Evolutionary conservation across 116 monocot genomes (phyloP).

Genomic region (Posidonia oceanica): DNA sequence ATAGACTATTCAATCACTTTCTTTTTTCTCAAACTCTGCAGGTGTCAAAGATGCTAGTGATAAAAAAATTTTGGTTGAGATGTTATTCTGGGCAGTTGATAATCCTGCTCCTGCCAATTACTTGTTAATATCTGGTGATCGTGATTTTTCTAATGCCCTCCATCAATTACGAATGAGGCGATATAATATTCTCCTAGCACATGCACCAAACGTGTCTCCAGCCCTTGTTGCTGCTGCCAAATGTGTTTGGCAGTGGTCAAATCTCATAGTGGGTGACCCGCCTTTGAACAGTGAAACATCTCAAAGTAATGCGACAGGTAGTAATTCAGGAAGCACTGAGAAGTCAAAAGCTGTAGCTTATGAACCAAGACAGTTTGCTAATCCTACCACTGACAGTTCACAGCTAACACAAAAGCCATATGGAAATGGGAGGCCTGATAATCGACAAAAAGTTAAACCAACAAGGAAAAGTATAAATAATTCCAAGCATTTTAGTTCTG

Average conservation of each 20-base stretch:
- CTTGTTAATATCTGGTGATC: conserved; percentile 83
- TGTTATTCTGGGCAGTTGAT: conserved; percentile 82
- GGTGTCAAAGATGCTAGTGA: conserved; percentile 90
- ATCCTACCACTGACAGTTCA: neutral
- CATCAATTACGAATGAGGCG: conserved; percentile 71
- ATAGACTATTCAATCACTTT: no score
- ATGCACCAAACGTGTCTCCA: conserved; percentile 50
- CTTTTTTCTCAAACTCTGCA: conserved; percentile 11
- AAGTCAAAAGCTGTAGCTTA: no score
- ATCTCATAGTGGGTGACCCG: conserved; percentile 45
- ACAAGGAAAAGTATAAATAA: conserved; percentile 11
- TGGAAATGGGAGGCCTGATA: conserved; percentile 26
- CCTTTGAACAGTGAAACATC: conserved; percentile 5
- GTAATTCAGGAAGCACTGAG: neutral
- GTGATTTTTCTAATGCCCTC: conserved; percentile 80
- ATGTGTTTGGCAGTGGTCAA: conserved; percentile 67
- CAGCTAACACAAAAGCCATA: conserved; percentile 11
- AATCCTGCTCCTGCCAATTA: conserved; percentile 80
- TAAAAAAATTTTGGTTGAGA: conserved; percentile 84
- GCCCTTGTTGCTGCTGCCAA: conserved; percentile 68
- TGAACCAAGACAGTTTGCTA: no score
- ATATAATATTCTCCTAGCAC: conserved; percentile 82
- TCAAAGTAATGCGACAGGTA: conserved; percentile 6
- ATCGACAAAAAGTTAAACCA: conserved; percentile 18
- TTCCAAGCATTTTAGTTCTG: neutral